Evolutionary conservation across 2,329 filamentous ascomycete species (phyloP).

Genomic region (Pseudonectria buxi): DNA sequence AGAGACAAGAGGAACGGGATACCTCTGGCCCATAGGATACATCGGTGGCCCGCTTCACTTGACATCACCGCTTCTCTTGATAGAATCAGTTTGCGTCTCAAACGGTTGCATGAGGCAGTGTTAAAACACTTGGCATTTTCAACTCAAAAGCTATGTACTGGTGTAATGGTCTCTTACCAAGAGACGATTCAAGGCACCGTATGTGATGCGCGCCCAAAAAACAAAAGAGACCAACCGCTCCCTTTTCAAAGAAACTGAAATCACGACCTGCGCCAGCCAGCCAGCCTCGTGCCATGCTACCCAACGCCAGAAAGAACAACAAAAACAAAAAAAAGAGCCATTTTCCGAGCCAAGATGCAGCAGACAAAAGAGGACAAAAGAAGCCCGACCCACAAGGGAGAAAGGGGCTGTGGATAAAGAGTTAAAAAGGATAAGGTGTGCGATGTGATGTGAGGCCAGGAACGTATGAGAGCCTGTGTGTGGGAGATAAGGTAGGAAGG

Average conservation of each 20-base stretch:
- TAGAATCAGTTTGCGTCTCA: too few species aligned
- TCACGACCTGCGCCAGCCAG: constrained; percentile 14
- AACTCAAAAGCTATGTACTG: too few species aligned
- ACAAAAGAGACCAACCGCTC: constrained; percentile 8
- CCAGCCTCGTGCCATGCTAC: constrained; percentile 19
- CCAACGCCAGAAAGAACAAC: constrained; percentile 16
- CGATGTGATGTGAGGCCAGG: background rate
- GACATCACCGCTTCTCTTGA: too few species aligned
- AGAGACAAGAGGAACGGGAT: too few species aligned
- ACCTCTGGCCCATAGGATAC: too few species aligned
- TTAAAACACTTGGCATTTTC: too few species aligned
- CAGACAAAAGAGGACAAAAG: constrained; percentile 7
- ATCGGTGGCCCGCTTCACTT: too few species aligned
- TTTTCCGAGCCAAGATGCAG: constrained; percentile 1
- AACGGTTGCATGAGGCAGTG: too few species aligned
- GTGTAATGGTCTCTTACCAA: background rate
- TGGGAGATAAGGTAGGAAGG: constrained; percentile 3
- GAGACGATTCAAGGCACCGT: constrained; percentile 6
- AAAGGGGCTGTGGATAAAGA: constrained; percentile 4
- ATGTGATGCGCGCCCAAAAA: constrained; percentile 10
- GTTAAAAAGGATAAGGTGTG: constrained; percentile 2
- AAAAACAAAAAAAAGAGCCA: constrained; percentile 15
- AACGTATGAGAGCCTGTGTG: constrained; percentile 1
- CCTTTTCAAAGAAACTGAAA: constrained; percentile 12
- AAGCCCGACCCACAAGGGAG: constrained; percentile 7